Percentiles rank a stretch among this genome's conserved stretches.
Evolutionary conservation across 805 yeast species (phyloP).

Genomic region (Ogataea henricii): DNA sequence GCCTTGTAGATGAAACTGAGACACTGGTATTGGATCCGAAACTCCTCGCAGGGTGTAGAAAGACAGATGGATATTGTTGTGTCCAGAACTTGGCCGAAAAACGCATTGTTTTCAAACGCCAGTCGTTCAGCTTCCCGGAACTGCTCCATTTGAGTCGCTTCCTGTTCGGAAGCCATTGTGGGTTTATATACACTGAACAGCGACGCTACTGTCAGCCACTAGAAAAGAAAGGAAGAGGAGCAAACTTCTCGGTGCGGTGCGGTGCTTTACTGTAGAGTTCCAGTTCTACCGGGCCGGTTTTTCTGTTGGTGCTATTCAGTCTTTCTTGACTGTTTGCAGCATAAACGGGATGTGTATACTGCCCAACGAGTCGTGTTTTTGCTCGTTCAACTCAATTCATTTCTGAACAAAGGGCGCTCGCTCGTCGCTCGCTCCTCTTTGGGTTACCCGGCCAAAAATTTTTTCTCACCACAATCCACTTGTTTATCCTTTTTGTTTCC

Average conservation of each 20-base stretch:
- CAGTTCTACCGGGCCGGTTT: too few species aligned
- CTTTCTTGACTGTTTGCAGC: too few species aligned
- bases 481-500: background rate
- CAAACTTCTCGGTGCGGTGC: too few species aligned
- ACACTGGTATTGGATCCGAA: slow-evolving; percentile 25
- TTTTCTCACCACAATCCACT: slow-evolving; percentile 1
- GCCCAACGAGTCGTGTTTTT: too few species aligned
- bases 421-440: background rate
- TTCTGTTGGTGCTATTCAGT: too few species aligned
- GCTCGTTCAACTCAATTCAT: too few species aligned
- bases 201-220: background rate
- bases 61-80: slow-evolving; percentile 26
- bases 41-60: slow-evolving; percentile 16
- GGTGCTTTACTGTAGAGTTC: too few species aligned
- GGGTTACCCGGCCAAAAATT: slow-evolving; percentile 4
- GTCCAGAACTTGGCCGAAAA: slow-evolving; percentile 23
- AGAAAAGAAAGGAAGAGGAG: too few species aligned
- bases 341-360: too few species aligned
- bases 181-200: background rate
- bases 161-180: slow-evolving; percentile 19
- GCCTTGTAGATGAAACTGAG: slow-evolving; percentile 30
- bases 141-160: slow-evolving; percentile 19
- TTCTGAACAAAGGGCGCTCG: too few species aligned
- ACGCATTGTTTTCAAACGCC: slow-evolving; percentile 24
- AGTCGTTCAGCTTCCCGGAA: slow-evolving; percentile 24